Evolutionary conservation across 192 early-diverging fungal species (phyloP).

Genomic region (Umbelopsis isabellina): DNA sequence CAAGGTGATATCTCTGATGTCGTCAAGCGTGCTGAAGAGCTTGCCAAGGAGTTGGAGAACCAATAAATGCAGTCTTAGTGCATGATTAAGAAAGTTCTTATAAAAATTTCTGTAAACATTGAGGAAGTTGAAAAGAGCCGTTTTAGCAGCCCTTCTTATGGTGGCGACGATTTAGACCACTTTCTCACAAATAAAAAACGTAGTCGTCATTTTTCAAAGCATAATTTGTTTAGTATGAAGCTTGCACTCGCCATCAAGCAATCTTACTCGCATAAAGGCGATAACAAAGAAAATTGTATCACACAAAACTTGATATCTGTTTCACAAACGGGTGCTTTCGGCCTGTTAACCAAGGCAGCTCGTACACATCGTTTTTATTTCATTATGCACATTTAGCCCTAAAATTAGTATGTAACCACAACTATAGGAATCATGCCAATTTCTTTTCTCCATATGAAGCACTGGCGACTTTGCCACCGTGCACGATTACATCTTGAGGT

Average conservation of each 20-base stretch:
- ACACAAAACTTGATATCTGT: too few relatives aligned
- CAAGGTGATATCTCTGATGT: slow-evolving; percentile 96
- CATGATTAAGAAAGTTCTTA: neutral
- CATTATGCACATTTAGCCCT: too few relatives aligned
- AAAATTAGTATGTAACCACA: too few relatives aligned
- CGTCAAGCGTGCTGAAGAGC: slow-evolving; percentile 78
- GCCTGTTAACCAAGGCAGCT: too few relatives aligned
- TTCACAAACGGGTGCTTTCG: too few relatives aligned
- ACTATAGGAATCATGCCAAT: neutral
- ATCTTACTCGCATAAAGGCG: too few relatives aligned
- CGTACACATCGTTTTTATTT: too few relatives aligned
- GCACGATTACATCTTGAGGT: slow-evolving; percentile 14
- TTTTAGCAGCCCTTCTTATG: neutral
- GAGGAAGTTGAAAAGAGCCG: neutral
- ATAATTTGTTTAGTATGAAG: too few relatives aligned
- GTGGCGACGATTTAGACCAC: neutral
- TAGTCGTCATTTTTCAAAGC: too few relatives aligned
- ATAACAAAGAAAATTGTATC: too few relatives aligned
- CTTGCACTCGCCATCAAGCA: too few relatives aligned
- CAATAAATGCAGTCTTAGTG: slow-evolving; percentile 20
- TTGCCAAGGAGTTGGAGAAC: slow-evolving; percentile 39
- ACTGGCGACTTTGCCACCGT: neutral
- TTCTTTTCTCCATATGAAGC: slow-evolving; percentile 13
- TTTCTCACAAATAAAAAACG: slow-evolving; percentile 13
- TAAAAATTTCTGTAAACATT: neutral